Evolutionary conservation across 2,329 filamentous ascomycete genomes (phyloP).

Genomic region (Pseudogymnoascus sp.): DNA sequence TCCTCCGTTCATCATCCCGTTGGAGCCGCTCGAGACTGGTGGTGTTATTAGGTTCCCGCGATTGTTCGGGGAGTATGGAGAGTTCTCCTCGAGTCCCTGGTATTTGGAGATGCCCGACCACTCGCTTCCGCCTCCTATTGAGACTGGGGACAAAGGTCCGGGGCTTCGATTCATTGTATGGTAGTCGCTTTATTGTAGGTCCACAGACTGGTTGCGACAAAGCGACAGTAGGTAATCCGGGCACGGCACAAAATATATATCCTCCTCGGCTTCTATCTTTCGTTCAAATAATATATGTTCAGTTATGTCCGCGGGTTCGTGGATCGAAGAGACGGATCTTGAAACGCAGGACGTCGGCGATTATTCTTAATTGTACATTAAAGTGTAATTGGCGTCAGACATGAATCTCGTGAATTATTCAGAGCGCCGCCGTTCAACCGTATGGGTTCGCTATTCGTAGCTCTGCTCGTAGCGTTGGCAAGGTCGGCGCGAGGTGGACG

Average conservation of each 20-base stretch:
- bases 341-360: conserved; percentile 6
- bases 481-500: not conserved
- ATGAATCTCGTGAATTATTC: conserved; percentile 5
- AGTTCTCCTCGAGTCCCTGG: conserved; percentile 44
- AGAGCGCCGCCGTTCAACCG: not conserved
- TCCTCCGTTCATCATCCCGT: conserved; percentile 54
- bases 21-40: conserved; percentile 58
- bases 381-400: conserved; percentile 5
- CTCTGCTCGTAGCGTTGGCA: conserved; percentile 2
- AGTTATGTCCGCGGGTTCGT: not conserved
- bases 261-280: not conserved
- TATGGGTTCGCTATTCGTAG: not conserved
- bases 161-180: conserved; percentile 62
- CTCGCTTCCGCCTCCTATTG: conserved; percentile 66
- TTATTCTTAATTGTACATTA: conserved; percentile 5
- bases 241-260: not conserved
- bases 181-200: conserved; percentile 6
- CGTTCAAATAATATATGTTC: not conserved
- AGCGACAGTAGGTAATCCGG: not conserved
- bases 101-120: conserved; percentile 69
- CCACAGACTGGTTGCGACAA: conserved; percentile 1
- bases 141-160: conserved; percentile 74
- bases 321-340: conserved; percentile 2
- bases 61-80: conserved; percentile 43
- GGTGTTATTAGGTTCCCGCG: conserved; percentile 60